Evolutionary conservation across 805 yeast genomes (phyloP), one percentile per base, ranked within the genome.

Genomic region (Ogataea thermomethanolica): DNA sequence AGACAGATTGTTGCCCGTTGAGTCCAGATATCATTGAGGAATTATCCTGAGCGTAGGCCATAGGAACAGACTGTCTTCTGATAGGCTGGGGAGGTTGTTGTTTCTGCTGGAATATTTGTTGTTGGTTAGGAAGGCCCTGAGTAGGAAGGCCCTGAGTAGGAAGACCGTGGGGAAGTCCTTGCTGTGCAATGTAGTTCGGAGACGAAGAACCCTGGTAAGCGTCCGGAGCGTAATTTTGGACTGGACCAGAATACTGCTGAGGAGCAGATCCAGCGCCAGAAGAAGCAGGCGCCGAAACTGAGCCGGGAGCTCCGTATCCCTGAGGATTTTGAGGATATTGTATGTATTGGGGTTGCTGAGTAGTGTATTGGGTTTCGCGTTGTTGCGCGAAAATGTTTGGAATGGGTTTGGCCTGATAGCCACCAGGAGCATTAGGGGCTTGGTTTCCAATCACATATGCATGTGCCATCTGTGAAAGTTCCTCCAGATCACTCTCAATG

Each of bases 111-210:
- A 56, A 54, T 8, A 57, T 55, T 28, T 37, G 66, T 38, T 58
- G 66, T 25, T 50, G 50, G 13, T 46, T 44, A 17, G 64, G 64
- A 25, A 59, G 47, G 2, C 66, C 67, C 43, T 62, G 67, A 8
- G 62, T 48, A 4, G 66, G 65, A 22, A 59, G 49, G 8, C 64
- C 67, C 43, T 62, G 67, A 8, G 62, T 48, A 4, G 66, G 65
- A 22, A 59, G 49, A 8, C 64, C 64, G 35, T 58, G 64, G 9
- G 65, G 66, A 21, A 56, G 49, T 11, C 50, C 52, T 39, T 59
- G 66, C 14, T 53, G 51, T 10, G 61, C 58, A 9, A 48, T 38
- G 35, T 43, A 53, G 12, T 53, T 49, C 33, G 67, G 66, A 13
- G 65, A 56, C 5, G 55, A 35, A 2, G 52, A 44, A 8, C 58